phyloP scores from a whole-genome alignment of 2,329 filamentous ascomycete species.

The Berkeleyomyces rouxiae region DNA sequence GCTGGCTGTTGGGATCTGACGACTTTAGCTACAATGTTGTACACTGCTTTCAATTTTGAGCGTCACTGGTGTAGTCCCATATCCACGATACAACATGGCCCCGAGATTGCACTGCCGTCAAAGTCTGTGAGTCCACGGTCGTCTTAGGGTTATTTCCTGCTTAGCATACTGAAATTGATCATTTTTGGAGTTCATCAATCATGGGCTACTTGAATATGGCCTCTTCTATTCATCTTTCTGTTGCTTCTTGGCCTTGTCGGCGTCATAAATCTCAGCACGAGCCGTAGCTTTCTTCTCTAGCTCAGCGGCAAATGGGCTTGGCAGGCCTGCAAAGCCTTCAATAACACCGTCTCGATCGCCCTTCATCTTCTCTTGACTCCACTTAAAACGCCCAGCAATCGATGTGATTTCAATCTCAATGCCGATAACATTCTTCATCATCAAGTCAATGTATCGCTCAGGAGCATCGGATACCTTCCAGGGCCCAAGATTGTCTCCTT shows the following conservation, averaged over 20 bases:
- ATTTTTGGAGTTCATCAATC: too few species aligned
- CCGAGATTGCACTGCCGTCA: too few species aligned
- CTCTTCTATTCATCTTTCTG: too few species aligned
- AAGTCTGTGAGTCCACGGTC: too few species aligned
- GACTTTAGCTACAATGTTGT: too few species aligned
- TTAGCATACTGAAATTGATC: too few species aligned
- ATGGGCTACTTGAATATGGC: too few species aligned
- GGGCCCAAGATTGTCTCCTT: constrained; percentile 20
- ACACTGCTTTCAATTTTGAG: too few species aligned
- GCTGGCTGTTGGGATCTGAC: too few species aligned
- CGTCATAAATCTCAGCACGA: background rate
- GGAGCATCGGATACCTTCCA: constrained; percentile 46
- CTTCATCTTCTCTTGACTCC: constrained; percentile 42
- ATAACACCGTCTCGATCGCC: constrained; percentile 41
- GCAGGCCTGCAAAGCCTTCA: constrained; percentile 30
- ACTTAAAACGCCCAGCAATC: constrained; percentile 47
- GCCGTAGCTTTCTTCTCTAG: background rate
- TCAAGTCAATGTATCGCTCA: constrained; percentile 34
- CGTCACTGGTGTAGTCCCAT: too few species aligned
- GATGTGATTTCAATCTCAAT: constrained; percentile 40
- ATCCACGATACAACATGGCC: too few species aligned
- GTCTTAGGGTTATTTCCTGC: too few species aligned
- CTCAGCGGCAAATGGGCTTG: background rate
- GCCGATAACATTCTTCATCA: constrained; percentile 43
- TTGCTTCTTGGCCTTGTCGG: background rate